Percentiles rank a stretch among this genome's conserved stretches.
These are phyloP conservation scores for Larix sibirica DNA, from an alignment of 83 land plant genomes.

Conservation along the genomic window DNA sequence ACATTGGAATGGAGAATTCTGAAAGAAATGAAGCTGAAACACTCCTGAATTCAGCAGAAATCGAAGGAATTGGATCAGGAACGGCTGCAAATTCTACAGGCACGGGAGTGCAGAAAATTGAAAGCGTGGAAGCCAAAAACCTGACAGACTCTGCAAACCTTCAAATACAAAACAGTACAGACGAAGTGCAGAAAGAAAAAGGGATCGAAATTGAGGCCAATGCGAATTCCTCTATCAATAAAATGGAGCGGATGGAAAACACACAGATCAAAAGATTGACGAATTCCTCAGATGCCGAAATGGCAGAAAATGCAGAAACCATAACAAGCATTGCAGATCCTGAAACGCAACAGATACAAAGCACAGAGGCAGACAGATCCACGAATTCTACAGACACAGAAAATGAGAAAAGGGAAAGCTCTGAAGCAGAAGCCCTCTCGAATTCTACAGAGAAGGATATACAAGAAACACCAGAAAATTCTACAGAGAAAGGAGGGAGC, in stretches of 20 bases:
- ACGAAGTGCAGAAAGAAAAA: too few species aligned
- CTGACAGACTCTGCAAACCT: too few species aligned
- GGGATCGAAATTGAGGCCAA: background rate
- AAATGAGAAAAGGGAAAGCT: too few species aligned
- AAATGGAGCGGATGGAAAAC: background rate
- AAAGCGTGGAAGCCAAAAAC: background rate
- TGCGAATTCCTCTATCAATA: background rate
- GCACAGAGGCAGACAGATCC: background rate
- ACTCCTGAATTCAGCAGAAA: background rate
- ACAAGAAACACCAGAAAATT: background rate
- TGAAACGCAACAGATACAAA: background rate
- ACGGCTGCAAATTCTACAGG: background rate
- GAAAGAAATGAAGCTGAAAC: background rate
- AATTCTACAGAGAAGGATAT: background rate
- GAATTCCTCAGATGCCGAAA: background rate
- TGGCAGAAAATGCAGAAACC: background rate
- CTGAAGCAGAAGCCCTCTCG: background rate
- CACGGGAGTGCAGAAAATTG: background rate
- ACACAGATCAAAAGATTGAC: too few species aligned
- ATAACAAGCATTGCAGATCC: background rate
- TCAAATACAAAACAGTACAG: too few species aligned
- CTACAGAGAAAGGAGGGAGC: background rate
- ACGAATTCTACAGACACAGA: background rate
- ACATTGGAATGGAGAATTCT: background rate
- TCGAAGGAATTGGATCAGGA: background rate